Conservation (phyloP, 2,329 filamentous ascomycete genomes). For the Daldinia sp. region DNA sequence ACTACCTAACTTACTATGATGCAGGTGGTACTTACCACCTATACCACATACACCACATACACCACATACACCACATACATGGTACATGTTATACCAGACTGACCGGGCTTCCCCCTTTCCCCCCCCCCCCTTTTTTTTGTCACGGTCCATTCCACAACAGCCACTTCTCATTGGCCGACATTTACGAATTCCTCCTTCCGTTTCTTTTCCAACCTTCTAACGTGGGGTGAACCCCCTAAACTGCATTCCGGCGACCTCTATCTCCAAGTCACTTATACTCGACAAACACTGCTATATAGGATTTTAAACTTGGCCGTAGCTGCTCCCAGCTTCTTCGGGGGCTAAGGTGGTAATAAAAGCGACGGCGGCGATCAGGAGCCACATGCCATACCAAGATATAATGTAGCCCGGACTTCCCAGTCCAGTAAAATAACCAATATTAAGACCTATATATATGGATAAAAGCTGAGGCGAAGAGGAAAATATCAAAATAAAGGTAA, state of each 20-base stretch:
- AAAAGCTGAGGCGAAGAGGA: slow-evolving; percentile 21
- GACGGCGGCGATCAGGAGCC: slow-evolving; percentile 27
- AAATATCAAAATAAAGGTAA: slow-evolving; percentile 25
- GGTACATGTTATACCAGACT: neutral
- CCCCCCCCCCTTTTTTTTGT: too few relatives aligned
- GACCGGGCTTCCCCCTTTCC: too few relatives aligned
- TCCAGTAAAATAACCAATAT: slow-evolving; percentile 13
- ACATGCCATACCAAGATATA: slow-evolving; percentile 32
- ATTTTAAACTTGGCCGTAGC: neutral
- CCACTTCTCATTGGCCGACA: neutral
- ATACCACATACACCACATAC: too few relatives aligned
- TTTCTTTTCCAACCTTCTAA: neutral
- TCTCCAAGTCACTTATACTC: neutral
- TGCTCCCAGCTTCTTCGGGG: slow-evolving; percentile 18
- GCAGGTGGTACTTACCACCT: too few relatives aligned
- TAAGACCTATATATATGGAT: slow-evolving; percentile 20
- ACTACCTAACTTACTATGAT: too few relatives aligned
- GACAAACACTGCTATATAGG: neutral
- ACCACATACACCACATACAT: too few relatives aligned
- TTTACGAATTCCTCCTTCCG: neutral
- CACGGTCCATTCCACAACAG: neutral
- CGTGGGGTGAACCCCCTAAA: too few relatives aligned
- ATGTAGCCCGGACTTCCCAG: slow-evolving; percentile 20
- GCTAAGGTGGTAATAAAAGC: slow-evolving; percentile 27
- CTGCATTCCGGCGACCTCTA: neutral